A percentile compares a stretch with the other conserved stretches of the same genome.
Conservation (phyloP, 73 alveolate species). For the Symbiodinium pilosum region DNA sequence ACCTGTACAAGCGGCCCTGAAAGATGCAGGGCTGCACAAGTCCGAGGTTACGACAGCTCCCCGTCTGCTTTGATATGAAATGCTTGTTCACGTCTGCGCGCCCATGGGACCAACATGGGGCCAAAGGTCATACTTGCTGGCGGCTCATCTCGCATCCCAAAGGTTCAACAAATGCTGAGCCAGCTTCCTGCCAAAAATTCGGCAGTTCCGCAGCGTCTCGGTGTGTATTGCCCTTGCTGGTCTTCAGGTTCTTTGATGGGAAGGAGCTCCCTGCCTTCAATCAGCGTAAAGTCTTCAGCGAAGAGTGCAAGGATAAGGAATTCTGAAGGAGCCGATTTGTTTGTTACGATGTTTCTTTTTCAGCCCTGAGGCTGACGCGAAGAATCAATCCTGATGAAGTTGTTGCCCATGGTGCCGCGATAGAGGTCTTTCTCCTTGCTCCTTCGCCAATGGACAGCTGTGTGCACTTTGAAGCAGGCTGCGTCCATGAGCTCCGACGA, state of each 20-base stretch:
- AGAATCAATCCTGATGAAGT: constrained; percentile 99
- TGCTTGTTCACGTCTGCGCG: no score
- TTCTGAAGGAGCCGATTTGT: no score
- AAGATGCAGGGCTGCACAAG: constrained; percentile 49
- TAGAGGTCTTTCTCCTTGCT: constrained; percentile 97
- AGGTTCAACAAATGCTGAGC: constrained; percentile 95
- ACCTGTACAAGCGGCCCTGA: constrained; percentile 98
- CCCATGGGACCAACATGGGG: no score
- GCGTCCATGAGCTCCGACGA: constrained; percentile 38
- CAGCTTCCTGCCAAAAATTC: constrained; percentile 13
- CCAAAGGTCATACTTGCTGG: constrained; percentile 99
- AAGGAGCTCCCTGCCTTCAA: constrained; percentile 41
- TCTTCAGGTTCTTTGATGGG: constrained; percentile 95
- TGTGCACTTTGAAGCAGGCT: background rate
- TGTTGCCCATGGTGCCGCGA: constrained; percentile 99
- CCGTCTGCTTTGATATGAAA: background rate
- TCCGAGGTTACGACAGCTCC: constrained; percentile 22
- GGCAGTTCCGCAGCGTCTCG: background rate
- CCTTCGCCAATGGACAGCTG: background rate
- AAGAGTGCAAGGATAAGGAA: no score
- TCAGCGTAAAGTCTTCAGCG: no score
- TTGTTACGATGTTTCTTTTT: no score
- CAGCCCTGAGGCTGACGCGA: constrained; percentile 95
- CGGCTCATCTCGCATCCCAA: constrained; percentile 99
- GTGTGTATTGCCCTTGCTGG: background rate